Conservation (phyloP, 2,329 filamentous ascomycete species). For the Conoideocrella luteorostrata region DNA sequence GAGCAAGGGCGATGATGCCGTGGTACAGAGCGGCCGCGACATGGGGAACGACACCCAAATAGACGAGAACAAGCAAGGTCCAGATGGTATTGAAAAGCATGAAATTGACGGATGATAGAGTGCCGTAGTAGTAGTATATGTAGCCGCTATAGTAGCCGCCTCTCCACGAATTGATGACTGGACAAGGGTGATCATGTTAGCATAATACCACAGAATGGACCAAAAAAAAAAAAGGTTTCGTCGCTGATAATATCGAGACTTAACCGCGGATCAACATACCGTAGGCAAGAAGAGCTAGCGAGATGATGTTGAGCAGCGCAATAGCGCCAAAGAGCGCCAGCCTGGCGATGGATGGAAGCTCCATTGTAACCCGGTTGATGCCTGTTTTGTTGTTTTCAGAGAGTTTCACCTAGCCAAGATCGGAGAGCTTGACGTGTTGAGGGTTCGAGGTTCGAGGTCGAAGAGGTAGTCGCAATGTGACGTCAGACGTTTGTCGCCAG, state of each 20-base stretch:
- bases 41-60: conserved; percentile 61
- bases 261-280: conserved; percentile 1
- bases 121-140: conserved; percentile 14
- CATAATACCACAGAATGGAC: background rate
- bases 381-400: no score
- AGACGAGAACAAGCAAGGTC: conserved; percentile 65
- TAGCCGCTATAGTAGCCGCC: background rate
- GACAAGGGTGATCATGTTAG: background rate
- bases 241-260: background rate
- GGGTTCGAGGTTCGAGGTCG: no score
- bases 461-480: background rate
- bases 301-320: conserved; percentile 8
- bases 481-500: background rate
- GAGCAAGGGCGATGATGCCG: conserved; percentile 55
- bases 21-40: conserved; percentile 57
- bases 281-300: conserved; percentile 8
- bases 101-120: conserved; percentile 62
- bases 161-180: conserved; percentile 11
- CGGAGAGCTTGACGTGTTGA: no score
- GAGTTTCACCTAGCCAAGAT: no score
- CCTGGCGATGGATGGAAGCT: conserved; percentile 6
- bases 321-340: conserved; percentile 9
- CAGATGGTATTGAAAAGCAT: conserved; percentile 74
- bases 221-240: background rate
- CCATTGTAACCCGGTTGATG: conserved; percentile 10